Percentiles rank a stretch among this genome's conserved stretches.
phyloP scores from a whole-genome alignment of 2,329 filamentous ascomycete genomes.

The Fusarium sp. region DNA sequence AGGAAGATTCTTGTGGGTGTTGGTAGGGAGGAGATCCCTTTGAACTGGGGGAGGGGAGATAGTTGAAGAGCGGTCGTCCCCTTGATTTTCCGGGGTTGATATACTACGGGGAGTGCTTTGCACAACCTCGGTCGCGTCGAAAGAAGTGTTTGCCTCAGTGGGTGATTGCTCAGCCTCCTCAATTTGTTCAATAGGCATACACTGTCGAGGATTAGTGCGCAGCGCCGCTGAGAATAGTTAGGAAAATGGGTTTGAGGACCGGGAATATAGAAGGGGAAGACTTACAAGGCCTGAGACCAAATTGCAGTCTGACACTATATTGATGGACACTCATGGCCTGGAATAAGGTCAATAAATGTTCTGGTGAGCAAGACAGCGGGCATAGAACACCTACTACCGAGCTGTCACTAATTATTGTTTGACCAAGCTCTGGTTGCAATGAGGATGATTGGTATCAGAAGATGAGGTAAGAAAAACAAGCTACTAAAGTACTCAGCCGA shows the following conservation, averaged over 20 bases:
- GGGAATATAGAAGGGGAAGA: no score
- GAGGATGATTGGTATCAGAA: no score
- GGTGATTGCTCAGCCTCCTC: background rate
- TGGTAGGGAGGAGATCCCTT: background rate
- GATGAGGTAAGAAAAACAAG: no score
- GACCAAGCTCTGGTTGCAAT: no score
- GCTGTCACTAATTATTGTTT: no score
- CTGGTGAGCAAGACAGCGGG: background rate
- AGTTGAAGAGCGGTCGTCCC: conserved; percentile 8
- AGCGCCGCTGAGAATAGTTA: background rate
- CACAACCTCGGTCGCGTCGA: background rate
- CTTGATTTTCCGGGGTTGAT: background rate
- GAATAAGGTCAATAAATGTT: background rate
- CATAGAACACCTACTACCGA: background rate
- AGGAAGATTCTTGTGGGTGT: no score
- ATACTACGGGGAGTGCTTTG: background rate
- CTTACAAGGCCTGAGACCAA: conserved; percentile 21
- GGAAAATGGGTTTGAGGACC: background rate
- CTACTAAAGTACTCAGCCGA: no score
- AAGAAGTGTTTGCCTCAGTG: background rate
- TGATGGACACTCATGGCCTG: conserved; percentile 10
- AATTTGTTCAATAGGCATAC: conserved; percentile 2
- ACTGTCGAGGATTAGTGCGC: background rate
- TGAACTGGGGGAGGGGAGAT: background rate
- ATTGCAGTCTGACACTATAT: conserved; percentile 16